Percentiles rank a stretch among this genome's conserved stretches.
phyloP scores from a whole-genome alignment of 176 grass and related monocot genomes.

The Hyparrhenia diplandra region DNA sequence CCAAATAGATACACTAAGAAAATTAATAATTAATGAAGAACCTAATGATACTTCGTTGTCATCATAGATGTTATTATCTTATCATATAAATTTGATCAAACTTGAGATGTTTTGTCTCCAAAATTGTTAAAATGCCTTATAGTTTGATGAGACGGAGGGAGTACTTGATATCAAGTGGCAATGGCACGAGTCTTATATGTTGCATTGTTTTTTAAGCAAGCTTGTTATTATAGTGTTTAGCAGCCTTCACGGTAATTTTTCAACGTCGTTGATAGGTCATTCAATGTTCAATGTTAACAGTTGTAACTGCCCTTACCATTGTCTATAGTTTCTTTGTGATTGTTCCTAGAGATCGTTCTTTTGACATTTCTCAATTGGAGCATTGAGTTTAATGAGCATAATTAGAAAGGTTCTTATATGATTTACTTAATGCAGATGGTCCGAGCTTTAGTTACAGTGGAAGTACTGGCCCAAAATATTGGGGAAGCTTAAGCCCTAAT shows the following conservation, averaged over 20 bases:
- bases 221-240: not conserved
- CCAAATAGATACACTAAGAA: too few species aligned
- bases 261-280: not conserved
- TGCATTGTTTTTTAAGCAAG: not conserved
- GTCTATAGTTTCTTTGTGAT: not conserved
- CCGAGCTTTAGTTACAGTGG: conserved; percentile 62
- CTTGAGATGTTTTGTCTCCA: too few species aligned
- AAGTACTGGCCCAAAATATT: conserved; percentile 51
- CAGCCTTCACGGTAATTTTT: not conserved
- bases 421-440: conserved; percentile 6
- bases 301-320: not conserved
- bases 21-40: too few species aligned
- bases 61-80: too few species aligned
- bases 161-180: conserved; percentile 8
- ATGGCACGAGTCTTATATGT: not conserved
- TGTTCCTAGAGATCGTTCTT: not conserved
- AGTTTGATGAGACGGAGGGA: too few species aligned
- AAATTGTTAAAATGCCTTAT: too few species aligned
- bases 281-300: not conserved
- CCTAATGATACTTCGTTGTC: too few species aligned
- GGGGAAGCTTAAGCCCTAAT: conserved; percentile 58
- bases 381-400: not conserved
- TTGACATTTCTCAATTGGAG: conserved; percentile 6
- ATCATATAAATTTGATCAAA: too few species aligned
- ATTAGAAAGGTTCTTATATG: not conserved